Base-by-base conservation (phyloP, 768 basidiomycete species). In the Trametes gibbosa region DNA sequence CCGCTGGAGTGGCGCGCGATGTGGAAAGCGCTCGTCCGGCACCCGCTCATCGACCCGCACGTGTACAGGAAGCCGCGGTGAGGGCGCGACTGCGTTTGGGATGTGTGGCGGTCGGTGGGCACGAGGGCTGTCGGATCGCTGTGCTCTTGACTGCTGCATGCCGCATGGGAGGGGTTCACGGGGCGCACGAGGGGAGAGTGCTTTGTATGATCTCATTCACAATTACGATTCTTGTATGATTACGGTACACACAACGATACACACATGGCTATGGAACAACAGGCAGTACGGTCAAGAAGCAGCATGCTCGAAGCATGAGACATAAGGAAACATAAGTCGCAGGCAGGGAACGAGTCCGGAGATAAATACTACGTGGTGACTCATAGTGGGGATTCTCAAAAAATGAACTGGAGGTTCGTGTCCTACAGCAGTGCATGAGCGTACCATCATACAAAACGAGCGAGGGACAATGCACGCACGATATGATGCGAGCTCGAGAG, bases 1-100 rank as follows among this genome's bases (percentile, higher is more conserved):
- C 90, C 89, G 23, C 81, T 90, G 50, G 87, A 84, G 42, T 92
- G 90, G 90, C 76, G 89, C 40, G 79, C 82, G 68, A 75, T 92
- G 37, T 92, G 89, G 87, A 89, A 85, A 67, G 76, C 74, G 7
- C 64, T 89, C 43, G 81, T 89, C 42, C 65, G 71, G 63, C 82
- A 82, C 10, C 71, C 75, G 0, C 66, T 67, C 1, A 76, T 92
- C 10, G 79, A 78, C 51, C 85, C 84, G 16, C 80, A 86, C 72
- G 88, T 92, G 6, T 66, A 78, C 52, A 67, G 59, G 39, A 68
- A 70, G 62, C 39, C 46, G 6, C 14, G 17, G 8, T 48, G 16
- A 29, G 29, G 29, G n/a, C 4, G 5, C 8, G 19, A 13, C 17
- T 21, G n/a, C n/a, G n/a, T n/a, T n/a, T n/a, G n/a, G n/a, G n/a